These are phyloP conservation scores for Quercus phellos DNA, from an alignment of 331 rosid species.

Conservation along the genomic window DNA sequence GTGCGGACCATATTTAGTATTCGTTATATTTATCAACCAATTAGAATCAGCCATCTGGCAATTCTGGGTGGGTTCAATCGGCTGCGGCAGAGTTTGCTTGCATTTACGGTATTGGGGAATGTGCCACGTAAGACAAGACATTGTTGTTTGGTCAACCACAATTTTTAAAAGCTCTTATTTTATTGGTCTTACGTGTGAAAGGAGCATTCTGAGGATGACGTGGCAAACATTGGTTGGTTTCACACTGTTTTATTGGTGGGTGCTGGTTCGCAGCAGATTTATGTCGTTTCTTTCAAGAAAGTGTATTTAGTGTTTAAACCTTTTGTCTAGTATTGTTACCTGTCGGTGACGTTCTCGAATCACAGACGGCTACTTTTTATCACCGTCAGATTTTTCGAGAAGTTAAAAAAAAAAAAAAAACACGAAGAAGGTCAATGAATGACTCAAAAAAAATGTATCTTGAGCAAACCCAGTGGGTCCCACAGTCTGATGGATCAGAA, in stretches of 20 bases:
- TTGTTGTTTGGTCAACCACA: conserved; percentile 14
- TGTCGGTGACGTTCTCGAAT: conserved; percentile 16
- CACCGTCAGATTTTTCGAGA: conserved; percentile 28
- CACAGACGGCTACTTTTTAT: not conserved
- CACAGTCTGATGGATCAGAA: not conserved
- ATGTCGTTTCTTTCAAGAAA: not conserved
- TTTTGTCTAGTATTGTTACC: not conserved
- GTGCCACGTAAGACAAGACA: not conserved
- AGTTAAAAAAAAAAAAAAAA: not conserved
- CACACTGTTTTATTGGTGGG: conserved; percentile 5
- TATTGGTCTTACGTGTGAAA: conserved; percentile 20
- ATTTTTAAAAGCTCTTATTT: not conserved
- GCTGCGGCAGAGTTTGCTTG: not conserved
- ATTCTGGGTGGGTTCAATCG: not conserved
- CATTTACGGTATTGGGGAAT: not conserved
- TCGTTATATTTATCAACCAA: not conserved
- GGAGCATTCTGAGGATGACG: not conserved
- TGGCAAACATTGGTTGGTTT: conserved; percentile 7
- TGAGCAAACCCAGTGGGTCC: conserved; percentile 7
- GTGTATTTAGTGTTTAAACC: not conserved
- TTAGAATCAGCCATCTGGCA: conserved; percentile 15
- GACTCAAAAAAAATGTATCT: not conserved
- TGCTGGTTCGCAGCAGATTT: conserved; percentile 37
- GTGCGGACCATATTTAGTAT: not conserved
- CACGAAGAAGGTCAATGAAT: not conserved